These are phyloP conservation scores for Asterella californica DNA, from an alignment of 225 moss, liverwort and hornwort species.

Conservation along the genomic window DNA sequence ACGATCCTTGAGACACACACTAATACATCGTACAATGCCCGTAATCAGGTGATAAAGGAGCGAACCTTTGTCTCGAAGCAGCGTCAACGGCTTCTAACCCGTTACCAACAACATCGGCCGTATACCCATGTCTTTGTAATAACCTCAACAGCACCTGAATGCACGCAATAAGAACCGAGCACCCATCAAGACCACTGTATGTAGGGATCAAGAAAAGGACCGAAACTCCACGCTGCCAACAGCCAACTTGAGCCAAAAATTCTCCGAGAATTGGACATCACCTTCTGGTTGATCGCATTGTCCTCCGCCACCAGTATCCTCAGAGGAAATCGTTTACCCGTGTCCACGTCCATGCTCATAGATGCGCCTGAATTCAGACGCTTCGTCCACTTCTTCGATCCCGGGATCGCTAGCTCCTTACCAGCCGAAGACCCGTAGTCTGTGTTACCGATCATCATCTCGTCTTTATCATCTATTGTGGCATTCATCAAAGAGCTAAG, in stretches of 20 bases:
- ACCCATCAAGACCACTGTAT: not conserved
- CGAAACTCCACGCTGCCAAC: not conserved
- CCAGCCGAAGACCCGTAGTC: not conserved
- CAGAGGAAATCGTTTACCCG: constrained; percentile 31
- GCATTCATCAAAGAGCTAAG: constrained; percentile 28
- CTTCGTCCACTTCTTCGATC: constrained; percentile 29
- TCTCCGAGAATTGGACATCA: not conserved
- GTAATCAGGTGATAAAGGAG: not conserved
- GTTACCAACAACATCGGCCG: constrained; percentile 35
- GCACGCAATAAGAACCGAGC: not conserved
- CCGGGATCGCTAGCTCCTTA: not conserved
- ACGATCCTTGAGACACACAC: too few species aligned
- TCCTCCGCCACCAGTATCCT: constrained; percentile 37
- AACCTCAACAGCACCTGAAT: constrained; percentile 36
- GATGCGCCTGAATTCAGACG: constrained; percentile 15
- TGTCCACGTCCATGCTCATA: constrained; percentile 24
- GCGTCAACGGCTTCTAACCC: constrained; percentile 39
- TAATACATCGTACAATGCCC: too few species aligned
- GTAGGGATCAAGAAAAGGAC: not conserved
- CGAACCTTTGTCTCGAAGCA: constrained; percentile 25
- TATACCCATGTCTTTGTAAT: constrained; percentile 31
- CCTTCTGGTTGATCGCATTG: constrained; percentile 38
- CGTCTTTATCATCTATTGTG: constrained; percentile 9
- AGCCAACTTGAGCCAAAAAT: not conserved
- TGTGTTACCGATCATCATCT: constrained; percentile 4